Base-by-base conservation (phyloP, 208 protist species). In the Trypanosoma lewisi region DNA sequence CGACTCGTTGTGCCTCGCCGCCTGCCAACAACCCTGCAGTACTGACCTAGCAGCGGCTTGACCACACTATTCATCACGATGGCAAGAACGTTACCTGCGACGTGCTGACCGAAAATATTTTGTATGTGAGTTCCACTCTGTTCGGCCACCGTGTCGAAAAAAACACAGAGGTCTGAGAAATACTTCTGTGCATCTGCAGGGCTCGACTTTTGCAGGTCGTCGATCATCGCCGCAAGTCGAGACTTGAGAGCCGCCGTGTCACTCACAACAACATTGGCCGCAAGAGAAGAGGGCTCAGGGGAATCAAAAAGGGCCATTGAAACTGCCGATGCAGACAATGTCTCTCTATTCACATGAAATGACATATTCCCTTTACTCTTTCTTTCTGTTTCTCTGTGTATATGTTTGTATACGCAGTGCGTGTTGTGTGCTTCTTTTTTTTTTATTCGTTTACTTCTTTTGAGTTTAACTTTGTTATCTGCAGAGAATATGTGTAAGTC, bases 71-170 rank as follows among this genome's bases (percentile, higher is more conserved):
- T 76, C 37, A 95, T 63, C 11, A 83, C 72, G 31, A 89, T 61
- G 44, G 85, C 37, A 17, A 95, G 21, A n/a, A 88, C 61, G 44
- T 95, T 95, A 25, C 76, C 75, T 47, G 75, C 70, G 7, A 95
- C 84, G 57, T 91, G 79, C 54, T 85, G 82, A 19, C 85, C 85
- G 23, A 92, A 74, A 11, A 91, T 49, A 17, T 80, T 45, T 60
- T 88, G 80, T 14, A 81, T 62, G 8, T 70, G 64, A 2, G 64
- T 73, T 36, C 86, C 82, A 62, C 80, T 68, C 21, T 77, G 67
- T 44, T 78, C 72, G 11, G 70, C 58, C 6, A 75, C 63, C 0
- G 63, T 23, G 8, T 77, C 72, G 21, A 93, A 75, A 25, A 90
- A 83, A 4, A 45, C 48, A n/a, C 45, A 53, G 57, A 90, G 75